Percentiles rank a stretch among this genome's conserved stretches.
phyloP scores from a whole-genome alignment of 2,329 filamentous ascomycete species.

The Plenodomus biglobosus region DNA sequence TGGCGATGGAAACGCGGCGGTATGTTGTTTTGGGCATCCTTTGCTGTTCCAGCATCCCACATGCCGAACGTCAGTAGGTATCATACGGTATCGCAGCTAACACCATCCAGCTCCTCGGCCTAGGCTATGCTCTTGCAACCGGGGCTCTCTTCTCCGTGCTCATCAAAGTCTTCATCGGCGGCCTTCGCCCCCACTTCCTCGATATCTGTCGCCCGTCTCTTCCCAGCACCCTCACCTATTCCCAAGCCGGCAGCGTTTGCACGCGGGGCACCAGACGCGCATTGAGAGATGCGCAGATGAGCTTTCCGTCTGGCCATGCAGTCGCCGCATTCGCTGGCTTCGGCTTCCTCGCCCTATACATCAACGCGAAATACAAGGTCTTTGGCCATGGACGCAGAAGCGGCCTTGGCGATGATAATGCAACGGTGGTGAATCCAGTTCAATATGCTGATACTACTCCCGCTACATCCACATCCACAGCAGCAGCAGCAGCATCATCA shows the following conservation, averaged over 20 bases:
- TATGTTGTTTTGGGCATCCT: slow-evolving; percentile 10
- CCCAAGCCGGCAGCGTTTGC: slow-evolving; percentile 18
- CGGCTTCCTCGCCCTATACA: slow-evolving; percentile 30
- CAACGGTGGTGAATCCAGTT: not conserved
- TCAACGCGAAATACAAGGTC: slow-evolving; percentile 33
- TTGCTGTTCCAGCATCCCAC: not conserved
- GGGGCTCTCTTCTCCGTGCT: slow-evolving; percentile 32
- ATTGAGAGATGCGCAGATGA: slow-evolving; percentile 33
- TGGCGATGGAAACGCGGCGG: slow-evolving; percentile 61
- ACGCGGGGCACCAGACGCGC: slow-evolving; percentile 5
- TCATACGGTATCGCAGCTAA: too few species aligned
- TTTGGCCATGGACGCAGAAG: slow-evolving; percentile 4
- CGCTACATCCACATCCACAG: too few species aligned
- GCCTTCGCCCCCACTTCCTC: slow-evolving; percentile 40
- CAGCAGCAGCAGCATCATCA: too few species aligned
- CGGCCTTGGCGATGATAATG: too few species aligned
- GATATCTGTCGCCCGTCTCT: slow-evolving; percentile 22
- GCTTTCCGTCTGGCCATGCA: slow-evolving; percentile 36
- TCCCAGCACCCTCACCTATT: slow-evolving; percentile 11
- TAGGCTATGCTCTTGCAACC: slow-evolving; percentile 33
- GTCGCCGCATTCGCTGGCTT: slow-evolving; percentile 38
- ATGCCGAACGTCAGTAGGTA: too few species aligned
- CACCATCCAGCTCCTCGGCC: slow-evolving; percentile 26
- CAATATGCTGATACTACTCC: too few species aligned
- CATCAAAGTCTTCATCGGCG: slow-evolving; percentile 39